These are phyloP conservation scores for Penicillium rolfsii DNA, from an alignment of 2,329 filamentous ascomycete genomes.

Conservation along the genomic window DNA sequence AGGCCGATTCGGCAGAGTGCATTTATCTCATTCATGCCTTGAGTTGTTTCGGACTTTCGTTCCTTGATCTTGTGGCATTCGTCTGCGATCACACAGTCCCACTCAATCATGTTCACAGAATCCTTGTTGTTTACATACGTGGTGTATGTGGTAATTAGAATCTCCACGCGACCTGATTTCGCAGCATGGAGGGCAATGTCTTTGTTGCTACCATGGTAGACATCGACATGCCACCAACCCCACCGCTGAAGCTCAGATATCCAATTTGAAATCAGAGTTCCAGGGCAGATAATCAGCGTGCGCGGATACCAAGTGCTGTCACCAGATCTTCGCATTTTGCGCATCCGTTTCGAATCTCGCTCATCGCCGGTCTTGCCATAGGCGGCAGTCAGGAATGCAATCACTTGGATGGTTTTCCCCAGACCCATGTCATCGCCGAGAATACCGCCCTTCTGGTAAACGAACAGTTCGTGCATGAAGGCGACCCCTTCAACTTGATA, in stretches of 20 bases:
- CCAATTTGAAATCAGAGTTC: constrained; percentile 89
- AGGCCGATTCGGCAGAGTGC: constrained; percentile 89
- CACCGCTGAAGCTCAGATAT: constrained; percentile 80
- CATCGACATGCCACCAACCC: constrained; percentile 93
- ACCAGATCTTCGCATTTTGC: constrained; percentile 71
- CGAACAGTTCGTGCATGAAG: constrained; percentile 86
- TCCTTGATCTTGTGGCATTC: constrained; percentile 93
- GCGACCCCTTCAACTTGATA: constrained; percentile 86
- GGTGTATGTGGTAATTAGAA: constrained; percentile 91
- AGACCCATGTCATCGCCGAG: constrained; percentile 97
- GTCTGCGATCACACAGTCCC: constrained; percentile 94
- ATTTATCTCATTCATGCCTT: constrained; percentile 88
- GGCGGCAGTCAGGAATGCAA: constrained; percentile 84
- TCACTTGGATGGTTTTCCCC: constrained; percentile 95
- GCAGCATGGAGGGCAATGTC: constrained; percentile 74
- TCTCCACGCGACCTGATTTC: constrained; percentile 74
- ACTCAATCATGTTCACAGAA: constrained; percentile 79
- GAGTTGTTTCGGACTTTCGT: constrained; percentile 72
- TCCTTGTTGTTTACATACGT: constrained; percentile 80
- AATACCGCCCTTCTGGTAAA: constrained; percentile 87
- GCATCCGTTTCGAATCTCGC: constrained; percentile 81
- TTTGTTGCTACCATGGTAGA: constrained; percentile 75
- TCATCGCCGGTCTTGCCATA: constrained; percentile 95
- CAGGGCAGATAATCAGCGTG: constrained; percentile 84
- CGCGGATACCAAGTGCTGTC: constrained; percentile 75